These are phyloP conservation scores for Vaccinium corymbosum DNA, from an alignment of 148 eudicot species.

Conservation along the genomic window DNA sequence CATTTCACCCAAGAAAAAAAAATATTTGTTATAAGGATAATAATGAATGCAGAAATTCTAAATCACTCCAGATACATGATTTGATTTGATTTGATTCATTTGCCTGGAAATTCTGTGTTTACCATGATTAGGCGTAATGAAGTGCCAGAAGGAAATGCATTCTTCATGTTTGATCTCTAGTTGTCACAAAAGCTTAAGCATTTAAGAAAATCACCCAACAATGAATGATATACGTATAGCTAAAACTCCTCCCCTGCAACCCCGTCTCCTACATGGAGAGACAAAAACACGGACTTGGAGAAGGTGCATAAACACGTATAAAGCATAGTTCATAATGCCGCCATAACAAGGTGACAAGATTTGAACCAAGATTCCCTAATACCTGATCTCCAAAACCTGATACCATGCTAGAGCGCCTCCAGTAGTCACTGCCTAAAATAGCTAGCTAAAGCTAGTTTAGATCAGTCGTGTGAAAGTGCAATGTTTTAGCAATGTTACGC, in stretches of 20 bases:
- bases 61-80: background rate
- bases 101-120: background rate
- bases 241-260: background rate
- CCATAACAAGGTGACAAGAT: background rate
- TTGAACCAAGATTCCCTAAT: background rate
- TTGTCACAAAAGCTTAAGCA: background rate
- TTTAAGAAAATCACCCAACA: background rate
- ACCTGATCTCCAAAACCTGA: background rate
- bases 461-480: background rate
- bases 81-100: background rate
- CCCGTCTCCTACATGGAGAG: background rate
- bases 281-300: background rate
- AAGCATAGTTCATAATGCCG: background rate
- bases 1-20: background rate
- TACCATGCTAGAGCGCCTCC: background rate
- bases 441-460: background rate
- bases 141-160: background rate
- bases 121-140: too few species aligned
- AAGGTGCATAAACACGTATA: background rate
- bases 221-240: background rate
- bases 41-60: constrained; percentile 2
- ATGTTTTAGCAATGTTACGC: background rate
- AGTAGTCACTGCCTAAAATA: background rate
- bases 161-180: background rate
- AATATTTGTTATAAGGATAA: constrained; percentile 2